Evolutionary conservation across 2,329 filamentous ascomycete genomes (phyloP).

Genomic region (Colletotrichum abscissum): DNA sequence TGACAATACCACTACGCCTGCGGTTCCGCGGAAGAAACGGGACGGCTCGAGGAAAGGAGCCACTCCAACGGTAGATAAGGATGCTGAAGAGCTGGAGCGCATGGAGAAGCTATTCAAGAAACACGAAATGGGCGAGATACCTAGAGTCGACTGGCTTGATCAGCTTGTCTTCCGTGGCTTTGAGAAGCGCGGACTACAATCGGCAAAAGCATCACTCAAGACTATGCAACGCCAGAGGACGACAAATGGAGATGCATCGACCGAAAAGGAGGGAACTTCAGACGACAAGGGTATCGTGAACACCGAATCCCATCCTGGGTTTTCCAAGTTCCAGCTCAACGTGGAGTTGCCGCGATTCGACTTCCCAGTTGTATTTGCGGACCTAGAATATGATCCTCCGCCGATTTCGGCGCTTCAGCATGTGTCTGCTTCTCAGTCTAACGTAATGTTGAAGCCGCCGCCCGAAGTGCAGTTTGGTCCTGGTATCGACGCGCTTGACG

Average conservation of each 20-base stretch:
- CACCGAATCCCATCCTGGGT: constrained; percentile 59
- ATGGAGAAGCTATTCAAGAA: constrained; percentile 94
- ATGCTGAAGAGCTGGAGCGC: constrained; percentile 86
- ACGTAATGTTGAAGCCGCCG: constrained; percentile 79
- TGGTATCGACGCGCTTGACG: constrained; percentile 79
- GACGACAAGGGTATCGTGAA: constrained; percentile 42
- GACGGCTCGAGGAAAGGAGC: constrained; percentile 59
- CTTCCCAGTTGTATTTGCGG: constrained; percentile 93
- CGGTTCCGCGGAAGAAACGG: constrained; percentile 67
- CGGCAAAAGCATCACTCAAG: constrained; percentile 72
- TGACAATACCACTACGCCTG: constrained; percentile 82
- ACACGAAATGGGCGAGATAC: constrained; percentile 97
- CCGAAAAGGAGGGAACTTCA: constrained; percentile 40
- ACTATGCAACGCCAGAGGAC: constrained; percentile 61
- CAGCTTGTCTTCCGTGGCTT: constrained; percentile 92
- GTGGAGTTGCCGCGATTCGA: constrained; percentile 95
- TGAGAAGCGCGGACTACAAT: constrained; percentile 78
- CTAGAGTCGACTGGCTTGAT: constrained; percentile 94
- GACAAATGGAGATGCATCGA: constrained; percentile 52
- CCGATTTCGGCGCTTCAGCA: constrained; percentile 82
- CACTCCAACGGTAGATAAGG: constrained; percentile 69
- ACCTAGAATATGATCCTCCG: constrained; percentile 90
- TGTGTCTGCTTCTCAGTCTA: constrained; percentile 71
- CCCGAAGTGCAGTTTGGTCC: constrained; percentile 92
- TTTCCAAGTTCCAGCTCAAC: constrained; percentile 81